Base-by-base conservation (phyloP, 2,329 filamentous ascomycete genomes). In the Fusarium sp. region DNA sequence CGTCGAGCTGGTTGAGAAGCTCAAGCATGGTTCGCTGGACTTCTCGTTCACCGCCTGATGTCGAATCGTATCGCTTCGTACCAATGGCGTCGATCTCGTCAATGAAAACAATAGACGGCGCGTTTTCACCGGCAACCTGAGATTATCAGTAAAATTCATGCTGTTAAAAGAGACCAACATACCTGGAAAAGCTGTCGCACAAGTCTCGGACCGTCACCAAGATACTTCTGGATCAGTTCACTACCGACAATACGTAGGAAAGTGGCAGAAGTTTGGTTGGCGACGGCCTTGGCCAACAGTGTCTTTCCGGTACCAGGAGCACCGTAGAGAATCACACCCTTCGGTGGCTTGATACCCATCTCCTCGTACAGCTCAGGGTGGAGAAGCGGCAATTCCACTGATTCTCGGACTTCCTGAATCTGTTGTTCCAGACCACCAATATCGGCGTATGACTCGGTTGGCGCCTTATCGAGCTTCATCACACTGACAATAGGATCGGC, bases 281-380 rank as follows among this genome's bases (percentile, higher is more conserved):
- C 95, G 45, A 99, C 95, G 9, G 95, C 95, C 81, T 98, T 98
- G 60, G 95, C 95, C 54, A 99, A 82, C 4, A 97, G 82, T 6
- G 93, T 98, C 82, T 98, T 99, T 77, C 95, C 95, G 9, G 95
- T 99, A 77, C 95, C 95, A 0, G 95, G 95, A 6, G 92, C 93
- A 79, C 95, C 95, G 76, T 99, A 99, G 23, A 99, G 88, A 72
- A 99, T 99, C 70, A 99, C 95, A 84, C 95, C 95, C 85, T 99
- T 99, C 59, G 95, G 95, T 5, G 95, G 95, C 79, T 99, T 99
- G 84, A 99, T 98, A 73, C 95, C 95, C 95, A 99, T 99, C 82
- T 99, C 95, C 78, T 99, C 95, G 78, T 99, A 99, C 48, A 99
- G 81, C 78, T 99, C 95, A 0, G 95, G 95, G 75, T 99, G 95